Conservation (phyloP, 2,329 filamentous ascomycete species). For the Coniochaeta sp. region DNA sequence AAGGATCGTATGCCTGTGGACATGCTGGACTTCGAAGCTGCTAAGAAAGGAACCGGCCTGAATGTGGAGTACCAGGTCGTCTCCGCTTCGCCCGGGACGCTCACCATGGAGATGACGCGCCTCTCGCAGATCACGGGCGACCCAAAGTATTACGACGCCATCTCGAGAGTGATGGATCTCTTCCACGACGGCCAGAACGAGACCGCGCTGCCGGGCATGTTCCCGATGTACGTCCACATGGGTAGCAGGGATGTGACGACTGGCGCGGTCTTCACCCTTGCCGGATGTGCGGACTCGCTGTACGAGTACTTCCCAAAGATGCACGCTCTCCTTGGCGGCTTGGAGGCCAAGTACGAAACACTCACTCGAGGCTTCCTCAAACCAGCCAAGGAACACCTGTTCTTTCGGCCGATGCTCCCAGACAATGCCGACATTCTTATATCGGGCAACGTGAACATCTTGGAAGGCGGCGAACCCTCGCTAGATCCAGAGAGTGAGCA, state of each 20-base stretch:
- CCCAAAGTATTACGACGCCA: constrained; percentile 67
- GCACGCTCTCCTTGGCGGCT: constrained; percentile 48
- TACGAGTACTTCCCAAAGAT: constrained; percentile 48
- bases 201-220: constrained; percentile 64
- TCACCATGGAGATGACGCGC: constrained; percentile 66
- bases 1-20: constrained; percentile 36
- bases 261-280: constrained; percentile 24
- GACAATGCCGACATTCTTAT: constrained; percentile 50
- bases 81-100: constrained; percentile 46
- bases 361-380: constrained; percentile 43
- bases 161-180: constrained; percentile 58
- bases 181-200: constrained; percentile 56
- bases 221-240: constrained; percentile 58
- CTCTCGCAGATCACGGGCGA: constrained; percentile 66
- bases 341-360: constrained; percentile 43
- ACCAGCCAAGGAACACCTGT: constrained; percentile 48
- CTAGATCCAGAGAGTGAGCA: constrained; percentile 37
- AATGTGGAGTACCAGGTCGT: constrained; percentile 27
- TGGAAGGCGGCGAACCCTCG: constrained; percentile 16
- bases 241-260: constrained; percentile 32
- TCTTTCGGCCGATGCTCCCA: constrained; percentile 58
- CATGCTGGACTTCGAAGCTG: constrained; percentile 35
- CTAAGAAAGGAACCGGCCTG: constrained; percentile 27
- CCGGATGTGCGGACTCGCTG: constrained; percentile 28
- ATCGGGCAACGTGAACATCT: constrained; percentile 33